Base-by-base conservation (phyloP, 2,329 filamentous ascomycete genomes). In the Ciborinia camelliae region DNA sequence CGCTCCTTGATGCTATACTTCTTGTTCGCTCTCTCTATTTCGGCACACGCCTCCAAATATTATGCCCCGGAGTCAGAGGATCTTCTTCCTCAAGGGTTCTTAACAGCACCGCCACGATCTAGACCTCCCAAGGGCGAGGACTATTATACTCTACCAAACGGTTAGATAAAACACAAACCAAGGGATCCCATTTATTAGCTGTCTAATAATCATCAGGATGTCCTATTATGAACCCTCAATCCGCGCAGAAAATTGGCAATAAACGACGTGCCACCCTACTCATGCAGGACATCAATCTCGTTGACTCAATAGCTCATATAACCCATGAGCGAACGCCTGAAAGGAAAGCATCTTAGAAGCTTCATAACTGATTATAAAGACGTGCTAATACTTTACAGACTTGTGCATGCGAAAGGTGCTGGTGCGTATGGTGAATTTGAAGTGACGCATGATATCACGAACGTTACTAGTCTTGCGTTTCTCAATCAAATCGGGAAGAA, bases 351-450 rank as follows among this genome's bases (percentile, higher is more conserved):
- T 37, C 30, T 12, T 32, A 66, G 62, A 41, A n/a, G n/a, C n/a
- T 77, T 88, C 15, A 7, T 52, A 26, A 14, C 18, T 23, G n/a
- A 52, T 32, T 1, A 30, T 7, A 18, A 52, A 18, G 15, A 52
- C 32, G 20, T 28, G 14, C 50, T 52, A 52, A 52, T 18, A 28
- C 4, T 28, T n/a, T 39, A n/a, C 9, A 39, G 52, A 55, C 32
- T 55, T 23, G 85, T 89, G 2, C 86, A 89, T 71, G 86, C 86
- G n/a, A 81, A 85, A 62, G 86, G 85, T 72, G 65, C 65, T 20
- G 65, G 62, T 7, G 67, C 68, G 10, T 69, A 50, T 30, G 68
- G 68, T 20, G 55, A 68, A 23, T 69, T 68, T 23, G 62, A 65
- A 64, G 68, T 68, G 14, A 65, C 66, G 3, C 43, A 68, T 26